Evolutionary conservation across 768 basidiomycete genomes (phyloP).

Genomic region (Cyclocybe aegerita): DNA sequence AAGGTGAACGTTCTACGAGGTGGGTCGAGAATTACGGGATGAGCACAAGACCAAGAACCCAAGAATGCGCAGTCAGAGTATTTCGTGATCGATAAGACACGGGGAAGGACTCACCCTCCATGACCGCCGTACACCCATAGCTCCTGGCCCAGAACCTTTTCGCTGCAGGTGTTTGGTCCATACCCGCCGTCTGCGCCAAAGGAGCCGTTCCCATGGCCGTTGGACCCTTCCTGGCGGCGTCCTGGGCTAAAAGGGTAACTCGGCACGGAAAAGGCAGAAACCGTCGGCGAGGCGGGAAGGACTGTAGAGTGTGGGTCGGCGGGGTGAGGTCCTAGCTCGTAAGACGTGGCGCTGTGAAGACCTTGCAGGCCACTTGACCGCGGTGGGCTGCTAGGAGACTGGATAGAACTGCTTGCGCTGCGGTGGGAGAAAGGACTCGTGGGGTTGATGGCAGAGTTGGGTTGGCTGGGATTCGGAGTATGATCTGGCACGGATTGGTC

Average conservation of each 20-base stretch:
- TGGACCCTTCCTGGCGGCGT: too few species aligned
- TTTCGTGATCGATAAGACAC: slow-evolving; percentile 1
- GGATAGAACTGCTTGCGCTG: not conserved
- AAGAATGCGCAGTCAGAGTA: not conserved
- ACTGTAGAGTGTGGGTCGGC: slow-evolving; percentile 66
- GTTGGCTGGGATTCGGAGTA: slow-evolving; percentile 1
- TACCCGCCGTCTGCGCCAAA: slow-evolving; percentile 8
- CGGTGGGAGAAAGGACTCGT: not conserved
- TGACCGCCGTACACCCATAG: slow-evolving; percentile 66
- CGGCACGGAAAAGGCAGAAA: slow-evolving; percentile 7
- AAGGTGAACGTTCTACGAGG: slow-evolving; percentile 78
- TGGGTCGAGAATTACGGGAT: not conserved
- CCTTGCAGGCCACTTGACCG: slow-evolving; percentile 9
- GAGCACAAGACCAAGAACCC: not conserved
- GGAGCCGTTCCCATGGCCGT: not conserved
- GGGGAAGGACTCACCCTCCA: slow-evolving; percentile 43
- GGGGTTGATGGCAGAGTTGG: slow-evolving; percentile 3
- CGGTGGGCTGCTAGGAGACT: not conserved
- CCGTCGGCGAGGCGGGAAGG: slow-evolving; percentile 25
- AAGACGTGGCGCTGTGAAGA: slow-evolving; percentile 30
- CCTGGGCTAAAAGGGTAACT: not conserved
- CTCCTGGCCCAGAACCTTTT: slow-evolving; percentile 60
- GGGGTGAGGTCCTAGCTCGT: slow-evolving; percentile 70
- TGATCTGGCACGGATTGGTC: slow-evolving; percentile 26
- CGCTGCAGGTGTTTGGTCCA: slow-evolving; percentile 35